Evolutionary conservation across 805 yeast genomes (phyloP).

Genomic region (Candida krabiensis): DNA sequence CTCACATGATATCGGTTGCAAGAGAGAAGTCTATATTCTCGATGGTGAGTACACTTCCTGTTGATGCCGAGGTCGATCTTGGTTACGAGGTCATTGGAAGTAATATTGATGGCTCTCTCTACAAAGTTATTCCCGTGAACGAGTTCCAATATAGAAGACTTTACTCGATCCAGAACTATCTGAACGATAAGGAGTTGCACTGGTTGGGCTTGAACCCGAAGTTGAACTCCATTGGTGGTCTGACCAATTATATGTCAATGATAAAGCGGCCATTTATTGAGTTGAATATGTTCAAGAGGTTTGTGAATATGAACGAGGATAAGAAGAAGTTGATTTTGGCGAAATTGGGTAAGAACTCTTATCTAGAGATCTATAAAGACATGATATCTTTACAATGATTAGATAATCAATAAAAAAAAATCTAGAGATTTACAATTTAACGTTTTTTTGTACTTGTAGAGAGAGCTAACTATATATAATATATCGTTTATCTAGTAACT

Average conservation of each 20-base stretch:
- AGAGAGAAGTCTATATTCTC: conserved; percentile 32
- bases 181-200: conserved; percentile 73
- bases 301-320: conserved; percentile 55
- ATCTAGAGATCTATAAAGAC: conserved; percentile 68
- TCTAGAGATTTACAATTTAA: too few relatives aligned
- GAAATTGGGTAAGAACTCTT: conserved; percentile 58
- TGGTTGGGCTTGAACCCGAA: conserved; percentile 80
- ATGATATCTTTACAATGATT: conserved; percentile 35
- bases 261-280: conserved; percentile 66
- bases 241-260: conserved; percentile 33
- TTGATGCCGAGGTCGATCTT: conserved; percentile 30
- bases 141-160: conserved; percentile 79
- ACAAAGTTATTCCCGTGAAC: conserved; percentile 67
- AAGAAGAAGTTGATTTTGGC: conserved; percentile 52
- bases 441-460: neutral
- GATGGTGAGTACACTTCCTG: conserved; percentile 29
- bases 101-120: conserved; percentile 77
- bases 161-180: conserved; percentile 83
- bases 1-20: conserved; percentile 50
- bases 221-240: conserved; percentile 53
- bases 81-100: conserved; percentile 67
- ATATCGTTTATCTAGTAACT: too few relatives aligned
- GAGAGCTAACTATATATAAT: neutral
- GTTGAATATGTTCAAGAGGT: conserved; percentile 53
- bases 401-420: neutral